These are phyloP conservation scores for Eucalyptus victrix DNA, from an alignment of 345 rosid genomes.

Conservation along the genomic window DNA sequence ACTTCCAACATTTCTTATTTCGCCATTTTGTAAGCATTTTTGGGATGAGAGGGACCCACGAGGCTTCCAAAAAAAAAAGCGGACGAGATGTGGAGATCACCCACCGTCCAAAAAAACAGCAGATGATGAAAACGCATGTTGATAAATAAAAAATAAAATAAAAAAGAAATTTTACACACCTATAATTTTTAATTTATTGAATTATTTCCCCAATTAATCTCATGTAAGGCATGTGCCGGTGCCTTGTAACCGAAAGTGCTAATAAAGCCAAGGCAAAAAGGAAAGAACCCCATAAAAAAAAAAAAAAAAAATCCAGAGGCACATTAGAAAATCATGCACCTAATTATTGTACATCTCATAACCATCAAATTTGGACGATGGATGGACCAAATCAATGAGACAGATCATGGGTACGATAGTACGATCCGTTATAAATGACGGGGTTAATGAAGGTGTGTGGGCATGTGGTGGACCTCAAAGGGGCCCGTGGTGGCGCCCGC, in stretches of 20 bases:
- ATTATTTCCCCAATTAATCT: background rate
- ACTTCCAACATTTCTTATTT: too few relatives aligned
- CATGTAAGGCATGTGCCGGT: background rate
- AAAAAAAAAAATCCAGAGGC: background rate
- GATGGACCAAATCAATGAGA: too few relatives aligned
- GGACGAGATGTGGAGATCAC: too few relatives aligned
- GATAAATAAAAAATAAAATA: background rate
- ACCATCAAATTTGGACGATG: too few relatives aligned
- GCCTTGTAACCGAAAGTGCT: background rate
- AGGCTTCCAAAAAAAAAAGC: too few relatives aligned
- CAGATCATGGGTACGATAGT: too few relatives aligned
- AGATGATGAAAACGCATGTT: background rate
- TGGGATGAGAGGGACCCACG: too few relatives aligned
- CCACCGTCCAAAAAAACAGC: background rate
- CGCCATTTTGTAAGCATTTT: too few relatives aligned
- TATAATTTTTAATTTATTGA: background rate
- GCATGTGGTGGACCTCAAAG: too few relatives aligned
- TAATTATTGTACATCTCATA: background rate
- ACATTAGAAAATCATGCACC: background rate
- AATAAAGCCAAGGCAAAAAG: background rate
- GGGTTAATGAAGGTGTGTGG: too few relatives aligned
- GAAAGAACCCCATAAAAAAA: background rate
- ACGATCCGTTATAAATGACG: too few relatives aligned
- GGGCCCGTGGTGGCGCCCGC: too few relatives aligned
- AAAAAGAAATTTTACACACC: background rate